phyloP scores from a whole-genome alignment of 371 early-diverging fungal species.

The Rhizopus microsporus region DNA sequence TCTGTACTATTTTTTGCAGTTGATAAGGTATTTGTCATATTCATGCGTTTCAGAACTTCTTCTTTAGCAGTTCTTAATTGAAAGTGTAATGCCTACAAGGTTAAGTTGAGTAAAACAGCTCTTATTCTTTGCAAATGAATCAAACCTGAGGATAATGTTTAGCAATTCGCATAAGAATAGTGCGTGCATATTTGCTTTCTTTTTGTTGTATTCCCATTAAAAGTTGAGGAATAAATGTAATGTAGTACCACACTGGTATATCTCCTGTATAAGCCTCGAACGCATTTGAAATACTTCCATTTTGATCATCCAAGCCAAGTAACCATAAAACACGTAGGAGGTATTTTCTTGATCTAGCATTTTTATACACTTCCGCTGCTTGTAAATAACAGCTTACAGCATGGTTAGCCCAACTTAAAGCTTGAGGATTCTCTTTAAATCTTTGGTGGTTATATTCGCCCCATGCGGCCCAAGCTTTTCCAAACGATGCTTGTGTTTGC shows the following conservation, averaged over 20 bases:
- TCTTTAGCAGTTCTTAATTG: constrained; percentile 92
- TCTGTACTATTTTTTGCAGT: constrained; percentile 16
- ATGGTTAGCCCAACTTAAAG: constrained; percentile 83
- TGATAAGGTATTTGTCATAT: constrained; percentile 16
- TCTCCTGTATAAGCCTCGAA: constrained; percentile 92
- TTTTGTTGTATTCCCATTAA: constrained; percentile 75
- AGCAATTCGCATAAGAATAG: constrained; percentile 89
- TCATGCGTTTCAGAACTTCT: constrained; percentile 71
- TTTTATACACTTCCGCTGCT: constrained; percentile 89
- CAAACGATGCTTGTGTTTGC: constrained; percentile 54
- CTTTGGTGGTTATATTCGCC: constrained; percentile 93
- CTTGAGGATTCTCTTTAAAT: constrained; percentile 82
- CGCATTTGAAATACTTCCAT: constrained; percentile 73
- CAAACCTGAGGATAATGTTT: constrained; percentile 91
- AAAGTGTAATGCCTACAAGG: constrained; percentile 81
- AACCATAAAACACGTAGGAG: constrained; percentile 93
- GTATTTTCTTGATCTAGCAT: constrained; percentile 85
- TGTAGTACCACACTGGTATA: constrained; percentile 96
- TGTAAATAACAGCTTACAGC: constrained; percentile 98
- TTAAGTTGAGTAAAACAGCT: constrained; percentile 13
- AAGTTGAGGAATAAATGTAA: constrained; percentile 96
- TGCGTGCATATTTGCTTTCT: constrained; percentile 80
- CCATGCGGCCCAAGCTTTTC: constrained; percentile 98
- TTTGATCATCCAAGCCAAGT: constrained; percentile 86
- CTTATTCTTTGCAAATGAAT: background rate